These are phyloP conservation scores for Boletus subcaerulescens DNA, from an alignment of 768 basidiomycete genomes.

Conservation along the genomic window DNA sequence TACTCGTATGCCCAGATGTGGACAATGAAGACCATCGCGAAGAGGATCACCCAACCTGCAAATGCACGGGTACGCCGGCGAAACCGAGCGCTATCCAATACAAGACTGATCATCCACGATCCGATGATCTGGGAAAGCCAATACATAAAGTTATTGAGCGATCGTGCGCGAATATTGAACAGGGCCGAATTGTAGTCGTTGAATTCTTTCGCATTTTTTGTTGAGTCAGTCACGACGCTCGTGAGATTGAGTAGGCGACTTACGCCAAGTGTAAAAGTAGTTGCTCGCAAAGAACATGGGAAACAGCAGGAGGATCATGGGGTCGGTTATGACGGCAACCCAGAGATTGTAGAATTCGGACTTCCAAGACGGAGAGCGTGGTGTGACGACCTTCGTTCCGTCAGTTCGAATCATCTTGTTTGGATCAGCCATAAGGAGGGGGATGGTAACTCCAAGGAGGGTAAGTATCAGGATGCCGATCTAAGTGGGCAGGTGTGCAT, in stretches of 20 bases:
- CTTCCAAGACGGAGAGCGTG: slow-evolving; percentile 71
- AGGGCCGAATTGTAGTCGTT: slow-evolving; percentile 73
- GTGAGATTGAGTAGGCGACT: not conserved
- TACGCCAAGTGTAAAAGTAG: slow-evolving; percentile 84
- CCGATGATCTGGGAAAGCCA: slow-evolving; percentile 77
- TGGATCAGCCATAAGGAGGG: slow-evolving; percentile 68
- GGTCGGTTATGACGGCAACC: slow-evolving; percentile 62
- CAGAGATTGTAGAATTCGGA: slow-evolving; percentile 69
- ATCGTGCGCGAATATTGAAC: slow-evolving; percentile 73
- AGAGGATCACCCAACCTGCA: slow-evolving; percentile 57
- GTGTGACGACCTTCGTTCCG: slow-evolving; percentile 60
- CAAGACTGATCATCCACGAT: slow-evolving; percentile 60
- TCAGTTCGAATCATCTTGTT: slow-evolving; percentile 70
- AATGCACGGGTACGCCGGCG: slow-evolving; percentile 66
- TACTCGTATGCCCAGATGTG: slow-evolving; percentile 77
- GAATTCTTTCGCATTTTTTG: slow-evolving; percentile 40
- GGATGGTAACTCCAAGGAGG: slow-evolving; percentile 59
- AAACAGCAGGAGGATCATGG: slow-evolving; percentile 68
- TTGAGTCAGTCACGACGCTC: too few species aligned
- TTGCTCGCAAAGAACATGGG: slow-evolving; percentile 82
- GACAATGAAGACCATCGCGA: slow-evolving; percentile 60
- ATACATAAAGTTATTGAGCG: slow-evolving; percentile 76
- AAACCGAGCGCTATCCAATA: slow-evolving; percentile 56
- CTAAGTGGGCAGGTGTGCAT: not conserved
- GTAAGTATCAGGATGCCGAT: slow-evolving; percentile 62